Conservation (phyloP, 2,329 filamentous ascomycete species). For the Fusarium dlaminii region DNA sequence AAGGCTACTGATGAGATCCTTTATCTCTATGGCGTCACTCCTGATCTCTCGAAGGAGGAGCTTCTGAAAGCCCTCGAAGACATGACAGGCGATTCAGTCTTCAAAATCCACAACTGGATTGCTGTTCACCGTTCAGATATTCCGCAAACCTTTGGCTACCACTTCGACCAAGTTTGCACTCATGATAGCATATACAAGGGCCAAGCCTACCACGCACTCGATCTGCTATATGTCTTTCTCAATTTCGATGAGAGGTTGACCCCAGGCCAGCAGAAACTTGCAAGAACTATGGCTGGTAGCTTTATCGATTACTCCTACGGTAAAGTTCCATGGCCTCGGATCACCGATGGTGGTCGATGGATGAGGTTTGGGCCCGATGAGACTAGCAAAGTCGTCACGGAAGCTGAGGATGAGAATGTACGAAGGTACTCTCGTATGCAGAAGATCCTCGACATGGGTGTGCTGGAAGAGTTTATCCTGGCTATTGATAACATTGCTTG, state of each 20-base stretch:
- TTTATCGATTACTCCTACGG: conserved; percentile 28
- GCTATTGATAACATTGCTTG: conserved; percentile 17
- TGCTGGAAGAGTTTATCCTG: not conserved
- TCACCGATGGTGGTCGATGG: not conserved
- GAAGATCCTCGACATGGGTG: conserved; percentile 19
- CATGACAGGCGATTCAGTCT: conserved; percentile 13
- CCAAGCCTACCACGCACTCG: conserved; percentile 20
- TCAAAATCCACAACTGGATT: conserved; percentile 24
- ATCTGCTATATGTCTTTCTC: conserved; percentile 24
- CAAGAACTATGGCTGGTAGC: not conserved
- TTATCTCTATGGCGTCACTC: conserved; percentile 5
- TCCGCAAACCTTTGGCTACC: conserved; percentile 19
- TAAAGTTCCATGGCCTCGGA: conserved; percentile 16
- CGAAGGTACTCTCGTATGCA: conserved; percentile 20
- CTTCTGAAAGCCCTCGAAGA: conserved; percentile 3
- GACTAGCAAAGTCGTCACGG: not conserved
- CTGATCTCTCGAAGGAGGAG: not conserved
- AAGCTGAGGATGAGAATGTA: conserved; percentile 18
- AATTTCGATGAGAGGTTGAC: conserved; percentile 21
- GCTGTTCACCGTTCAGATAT: conserved; percentile 1
- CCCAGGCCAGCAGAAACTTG: not conserved
- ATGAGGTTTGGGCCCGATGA: conserved; percentile 21
- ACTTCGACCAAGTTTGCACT: conserved; percentile 25
- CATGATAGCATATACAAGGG: conserved; percentile 18
- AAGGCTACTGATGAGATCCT: not conserved